Base-by-base conservation (phyloP, 305 asterid genomes). In the Fraxinus latifolia region DNA sequence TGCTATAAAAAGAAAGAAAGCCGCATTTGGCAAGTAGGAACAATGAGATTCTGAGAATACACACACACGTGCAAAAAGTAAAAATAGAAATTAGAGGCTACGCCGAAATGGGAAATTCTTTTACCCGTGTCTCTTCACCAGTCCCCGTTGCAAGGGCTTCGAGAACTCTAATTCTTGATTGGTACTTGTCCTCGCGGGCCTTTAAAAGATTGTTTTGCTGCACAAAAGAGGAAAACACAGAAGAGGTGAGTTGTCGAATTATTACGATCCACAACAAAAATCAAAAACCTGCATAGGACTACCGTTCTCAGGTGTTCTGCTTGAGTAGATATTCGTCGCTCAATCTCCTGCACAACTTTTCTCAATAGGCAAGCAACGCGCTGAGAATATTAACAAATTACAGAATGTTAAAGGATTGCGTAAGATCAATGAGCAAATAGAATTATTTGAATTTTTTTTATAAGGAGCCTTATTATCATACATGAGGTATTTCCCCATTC, bases 321-420 rank as follows among this genome's bases (percentile, higher is more conserved):
- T 87, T 95, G 99, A 81, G 98, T 96, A 79, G 94, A 89, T 88
- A 96, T 91, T 29, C 98, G 89, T 62, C 97, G 85, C 85, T 96
- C 98, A 75, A 96, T 94, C 91, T 96, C 99, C 91, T 96, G 99
- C 85, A 95, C 91, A 2, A 92, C 97, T 85, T 95, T 96, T 85
- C 98, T 91, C 91, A 96, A 75, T 36, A 96, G 83, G 91, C 97
- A 88, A 39, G 96, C 96, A 60, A 96, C 98, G 15, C 98, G 93
- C 99, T 96, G 91, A 53, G 74, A 80, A 74, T 74, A 5, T 34
- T 25, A 76, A 71, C 25, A 82, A 80, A 83, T 68, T n/a, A 34
- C 6, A 77, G 25, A 31, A 0, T 29, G 47, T 91, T 37, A 82
- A 25, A 27, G 17, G n/a, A 74, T 55, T 31, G 31, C 11, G 80